These are phyloP conservation scores for Corynespora cassiicola DNA, from an alignment of 2,329 filamentous ascomycete species.

Conservation along the genomic window DNA sequence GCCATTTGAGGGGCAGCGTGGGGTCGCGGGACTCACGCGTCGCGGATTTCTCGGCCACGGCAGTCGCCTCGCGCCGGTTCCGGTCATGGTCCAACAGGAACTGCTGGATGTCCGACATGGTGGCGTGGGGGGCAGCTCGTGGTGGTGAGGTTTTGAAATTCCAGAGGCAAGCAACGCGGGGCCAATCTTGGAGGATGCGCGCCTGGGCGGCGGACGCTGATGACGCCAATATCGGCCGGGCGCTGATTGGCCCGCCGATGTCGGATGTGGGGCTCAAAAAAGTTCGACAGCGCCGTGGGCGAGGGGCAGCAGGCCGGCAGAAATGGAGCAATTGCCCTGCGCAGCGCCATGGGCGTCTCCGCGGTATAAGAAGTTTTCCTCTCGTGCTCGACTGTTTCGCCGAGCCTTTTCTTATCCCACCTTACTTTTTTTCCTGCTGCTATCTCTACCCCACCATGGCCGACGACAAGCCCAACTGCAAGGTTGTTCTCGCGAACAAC, in stretches of 20 bases:
- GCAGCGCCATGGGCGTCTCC: background rate
- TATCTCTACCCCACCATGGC: constrained; percentile 36
- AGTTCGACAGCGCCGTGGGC: constrained; percentile 14
- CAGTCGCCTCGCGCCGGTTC: constrained; percentile 54
- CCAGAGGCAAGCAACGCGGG: background rate
- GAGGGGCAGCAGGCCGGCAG: background rate
- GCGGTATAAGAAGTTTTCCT: constrained; percentile 4
- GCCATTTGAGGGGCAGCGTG: constrained; percentile 17
- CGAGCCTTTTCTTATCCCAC: constrained; percentile 5
- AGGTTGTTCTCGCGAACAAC: constrained; percentile 86
- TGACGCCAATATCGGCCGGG: constrained; percentile 9
- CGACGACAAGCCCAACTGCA: constrained; percentile 68
- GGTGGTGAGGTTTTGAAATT: background rate
- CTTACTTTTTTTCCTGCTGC: constrained; percentile 6
- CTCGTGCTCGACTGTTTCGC: constrained; percentile 1
- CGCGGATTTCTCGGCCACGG: constrained; percentile 52
- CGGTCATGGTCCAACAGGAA: constrained; percentile 59
- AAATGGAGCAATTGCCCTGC: no score
- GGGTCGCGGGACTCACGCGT: constrained; percentile 34
- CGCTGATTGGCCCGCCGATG: constrained; percentile 26
- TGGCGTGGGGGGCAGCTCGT: constrained; percentile 20
- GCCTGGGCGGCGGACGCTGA: constrained; percentile 2
- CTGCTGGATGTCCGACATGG: constrained; percentile 60
- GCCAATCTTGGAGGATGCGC: background rate
- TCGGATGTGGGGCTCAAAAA: constrained; percentile 23